Base-by-base conservation (phyloP, 176 grass and related monocot species). In the Metroxylon sagu region DNA sequence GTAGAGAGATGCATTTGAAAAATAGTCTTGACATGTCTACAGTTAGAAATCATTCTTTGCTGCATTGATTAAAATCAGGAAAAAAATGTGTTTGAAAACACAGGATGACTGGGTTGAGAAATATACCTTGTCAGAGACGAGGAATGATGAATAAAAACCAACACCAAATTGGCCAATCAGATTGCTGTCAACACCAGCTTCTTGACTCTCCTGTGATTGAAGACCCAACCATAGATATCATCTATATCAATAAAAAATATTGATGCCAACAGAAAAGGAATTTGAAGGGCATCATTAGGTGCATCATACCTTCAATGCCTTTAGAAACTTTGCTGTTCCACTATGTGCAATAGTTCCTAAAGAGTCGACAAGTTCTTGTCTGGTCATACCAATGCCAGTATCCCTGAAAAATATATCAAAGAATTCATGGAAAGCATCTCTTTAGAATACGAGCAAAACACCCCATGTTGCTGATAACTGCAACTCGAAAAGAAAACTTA, bases 151-250 rank as follows among this genome's bases (percentile, higher is more conserved):
- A 78, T 98, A 98, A 81, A 92, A 98, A 26, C 93, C 93, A 58
- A 98, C 87, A 67, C 93, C 93, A 76, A 98, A 98, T 76, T 98
- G 93, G 1, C 93, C 93, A 65, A 98, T 98, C 64, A 98, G 89
- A 76, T 89, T 98, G 74, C 84, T 98, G 74, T 89, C 84, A 56
- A 60, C 76, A 56, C 79, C 82, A 59, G 79, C 79, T 81, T 92
- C 93, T 73, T 92, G 88, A 73, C 85, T 98, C 54, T 92, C 93
- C 93, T 98, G 76, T 82, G 55, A 25, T 54, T 66, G 29, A 75
- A 27, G 28, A 39, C 60, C 27, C 61, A 12, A 17, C 35, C 21
- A 53, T 25, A 8, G 12, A 18, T 31, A 16, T 21, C 3, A 29
- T 8, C 49, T 7, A 14, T 66, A 30, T 10, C 5, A 15, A 25